A percentile compares a stretch with the other conserved stretches of the same genome.
phyloP scores from a whole-genome alignment of 2,329 filamentous ascomycete species.

The Ceratocystis destructans region DNA sequence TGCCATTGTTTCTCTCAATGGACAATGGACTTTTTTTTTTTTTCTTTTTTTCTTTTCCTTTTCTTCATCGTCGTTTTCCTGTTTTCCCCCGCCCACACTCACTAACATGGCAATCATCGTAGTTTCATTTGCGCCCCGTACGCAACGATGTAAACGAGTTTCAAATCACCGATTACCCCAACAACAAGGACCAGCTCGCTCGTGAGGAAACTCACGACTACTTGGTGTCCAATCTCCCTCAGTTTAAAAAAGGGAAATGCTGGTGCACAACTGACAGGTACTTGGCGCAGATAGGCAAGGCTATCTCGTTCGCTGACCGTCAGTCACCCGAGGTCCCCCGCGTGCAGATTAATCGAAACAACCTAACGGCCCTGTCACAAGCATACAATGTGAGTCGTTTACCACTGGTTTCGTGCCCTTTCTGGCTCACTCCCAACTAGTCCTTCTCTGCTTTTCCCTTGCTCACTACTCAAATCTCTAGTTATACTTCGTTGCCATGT shows the following conservation, averaged over 20 bases:
- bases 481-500: slow-evolving; percentile 49
- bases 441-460: not conserved
- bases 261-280: not conserved
- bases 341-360: slow-evolving; percentile 35
- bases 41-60: not conserved
- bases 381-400: slow-evolving; percentile 35
- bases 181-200: not conserved
- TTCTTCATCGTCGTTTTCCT: not conserved
- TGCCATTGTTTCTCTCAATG: not conserved
- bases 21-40: too few relatives aligned
- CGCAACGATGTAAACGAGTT: not conserved
- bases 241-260: not conserved
- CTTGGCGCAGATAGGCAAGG: not conserved
- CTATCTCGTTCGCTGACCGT: not conserved
- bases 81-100: not conserved
- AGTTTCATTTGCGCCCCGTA: not conserved
- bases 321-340: slow-evolving; percentile 13
- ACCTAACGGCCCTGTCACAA: slow-evolving; percentile 45
- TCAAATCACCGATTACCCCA: not conserved
- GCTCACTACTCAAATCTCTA: slow-evolving; percentile 21
- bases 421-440: not conserved
- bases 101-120: not conserved
- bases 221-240: too few relatives aligned
- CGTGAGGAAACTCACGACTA: not conserved
- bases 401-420: not conserved